Evolutionary conservation across 768 basidiomycete species (phyloP).

Genomic region (Pleurotus djamor): DNA sequence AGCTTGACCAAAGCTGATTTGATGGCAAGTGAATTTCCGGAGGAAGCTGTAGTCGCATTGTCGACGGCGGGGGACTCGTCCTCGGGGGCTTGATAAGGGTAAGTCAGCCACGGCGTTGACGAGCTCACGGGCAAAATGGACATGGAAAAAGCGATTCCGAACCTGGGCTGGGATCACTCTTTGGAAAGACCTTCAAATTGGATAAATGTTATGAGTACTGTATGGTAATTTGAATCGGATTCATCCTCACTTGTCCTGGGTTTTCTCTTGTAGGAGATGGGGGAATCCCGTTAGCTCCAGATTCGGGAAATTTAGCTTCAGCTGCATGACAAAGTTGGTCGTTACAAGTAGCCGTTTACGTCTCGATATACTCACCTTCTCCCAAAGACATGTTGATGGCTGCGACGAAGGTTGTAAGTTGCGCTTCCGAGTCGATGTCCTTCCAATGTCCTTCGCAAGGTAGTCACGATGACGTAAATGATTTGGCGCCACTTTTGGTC

Average conservation of each 20-base stretch:
- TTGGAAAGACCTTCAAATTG: constrained; percentile 40
- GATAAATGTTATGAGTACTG: not conserved
- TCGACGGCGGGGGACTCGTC: constrained; percentile 13
- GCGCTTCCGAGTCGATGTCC: too few relatives aligned
- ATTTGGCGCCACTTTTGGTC: not conserved
- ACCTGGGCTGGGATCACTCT: constrained; percentile 39
- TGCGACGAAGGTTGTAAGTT: not conserved
- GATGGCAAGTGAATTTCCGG: constrained; percentile 49
- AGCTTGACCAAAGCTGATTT: constrained; percentile 38
- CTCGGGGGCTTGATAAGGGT: constrained; percentile 15
- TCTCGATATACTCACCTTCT: not conserved
- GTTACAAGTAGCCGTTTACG: too few relatives aligned
- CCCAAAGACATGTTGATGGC: not conserved
- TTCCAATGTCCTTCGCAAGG: not conserved
- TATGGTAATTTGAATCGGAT: not conserved
- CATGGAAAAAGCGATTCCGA: constrained; percentile 2
- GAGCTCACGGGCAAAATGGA: not conserved
- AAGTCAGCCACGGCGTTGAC: constrained; percentile 15
- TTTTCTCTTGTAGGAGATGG: constrained; percentile 46
- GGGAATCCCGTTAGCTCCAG: constrained; percentile 26
- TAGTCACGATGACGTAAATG: not conserved
- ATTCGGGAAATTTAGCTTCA: constrained; percentile 41
- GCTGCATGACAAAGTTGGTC: not conserved
- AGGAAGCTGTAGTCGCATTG: constrained; percentile 21
- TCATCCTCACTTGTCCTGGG: constrained; percentile 34